Percentiles rank a stretch among this genome's conserved stretches.
Conservation (phyloP, 2,329 filamentous ascomycete species). For the Didymosphaeria variabile region DNA sequence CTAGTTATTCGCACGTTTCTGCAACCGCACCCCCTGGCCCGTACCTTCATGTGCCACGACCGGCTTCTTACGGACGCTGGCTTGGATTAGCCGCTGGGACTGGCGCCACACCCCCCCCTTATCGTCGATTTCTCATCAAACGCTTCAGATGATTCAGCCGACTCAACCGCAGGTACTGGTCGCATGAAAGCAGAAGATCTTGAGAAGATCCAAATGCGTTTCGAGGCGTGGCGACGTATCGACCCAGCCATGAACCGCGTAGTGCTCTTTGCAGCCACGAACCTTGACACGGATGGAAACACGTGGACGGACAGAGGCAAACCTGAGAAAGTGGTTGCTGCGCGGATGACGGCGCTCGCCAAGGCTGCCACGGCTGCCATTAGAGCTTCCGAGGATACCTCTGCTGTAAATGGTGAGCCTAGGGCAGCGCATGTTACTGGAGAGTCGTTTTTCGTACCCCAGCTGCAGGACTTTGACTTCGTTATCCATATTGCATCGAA, state of each 20-base stretch:
- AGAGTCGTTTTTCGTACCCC: constrained; percentile 74
- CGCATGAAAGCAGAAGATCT: constrained; percentile 68
- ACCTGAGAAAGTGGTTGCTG: constrained; percentile 83
- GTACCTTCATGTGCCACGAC: constrained; percentile 78
- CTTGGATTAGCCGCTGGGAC: constrained; percentile 87
- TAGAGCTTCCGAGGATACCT: constrained; percentile 58
- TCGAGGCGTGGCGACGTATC: constrained; percentile 85
- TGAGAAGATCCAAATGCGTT: constrained; percentile 71
- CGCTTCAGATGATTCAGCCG: constrained; percentile 30
- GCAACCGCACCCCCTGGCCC: constrained; percentile 82
- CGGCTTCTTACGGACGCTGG: constrained; percentile 82
- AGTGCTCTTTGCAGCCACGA: constrained; percentile 82
- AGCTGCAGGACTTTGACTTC: constrained; percentile 83
- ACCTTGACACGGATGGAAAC: constrained; percentile 78
- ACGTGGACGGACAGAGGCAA: constrained; percentile 76
- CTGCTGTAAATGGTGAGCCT: constrained; percentile 22
- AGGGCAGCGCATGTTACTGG: constrained; percentile 47
- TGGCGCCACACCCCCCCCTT: constrained; percentile 84
- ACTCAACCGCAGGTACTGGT: constrained; percentile 27
- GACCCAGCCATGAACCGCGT: constrained; percentile 89
- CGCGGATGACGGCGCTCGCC: constrained; percentile 82
- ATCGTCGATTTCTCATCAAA: constrained; percentile 74
- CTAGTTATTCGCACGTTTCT: constrained; percentile 81
- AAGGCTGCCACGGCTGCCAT: constrained; percentile 69
- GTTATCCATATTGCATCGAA: constrained; percentile 75